Evolutionary conservation across 345 rosid genomes (phyloP).

Genomic region (Brassica juncea): DNA sequence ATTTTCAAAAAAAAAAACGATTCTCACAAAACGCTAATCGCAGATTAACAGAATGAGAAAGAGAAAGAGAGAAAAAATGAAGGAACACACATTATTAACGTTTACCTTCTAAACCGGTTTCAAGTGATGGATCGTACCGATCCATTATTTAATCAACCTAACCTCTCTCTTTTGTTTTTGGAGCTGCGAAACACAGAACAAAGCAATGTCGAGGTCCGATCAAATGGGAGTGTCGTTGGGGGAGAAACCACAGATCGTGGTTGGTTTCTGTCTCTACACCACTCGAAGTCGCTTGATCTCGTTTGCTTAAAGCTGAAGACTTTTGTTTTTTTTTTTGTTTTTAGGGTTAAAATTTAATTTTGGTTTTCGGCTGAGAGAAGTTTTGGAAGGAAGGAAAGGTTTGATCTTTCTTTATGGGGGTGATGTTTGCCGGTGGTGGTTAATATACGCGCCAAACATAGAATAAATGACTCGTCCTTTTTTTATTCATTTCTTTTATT

Average conservation of each 20-base stretch:
- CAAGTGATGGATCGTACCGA: constrained; percentile 75
- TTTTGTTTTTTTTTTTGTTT: not conserved
- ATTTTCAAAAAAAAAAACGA: constrained; percentile 8
- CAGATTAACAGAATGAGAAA: not conserved
- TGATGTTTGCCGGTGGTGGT: constrained; percentile 40
- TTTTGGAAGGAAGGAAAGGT: constrained; percentile 32
- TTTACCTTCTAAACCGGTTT: constrained; percentile 71
- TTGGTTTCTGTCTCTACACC: constrained; percentile 28
- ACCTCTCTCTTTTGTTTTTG: not conserved
- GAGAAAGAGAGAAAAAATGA: constrained; percentile 29
- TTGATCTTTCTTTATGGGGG: constrained; percentile 45
- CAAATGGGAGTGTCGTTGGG: not conserved
- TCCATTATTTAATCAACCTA: constrained; percentile 44
- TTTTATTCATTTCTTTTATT: not conserved
- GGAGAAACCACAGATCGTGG: constrained; percentile 26
- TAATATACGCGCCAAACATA: constrained; percentile 69
- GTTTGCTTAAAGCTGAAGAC: constrained; percentile 11
- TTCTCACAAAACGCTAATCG: constrained; percentile 19
- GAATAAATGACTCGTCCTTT: constrained; percentile 34
- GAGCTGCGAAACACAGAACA: constrained; percentile 19
- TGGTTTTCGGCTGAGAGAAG: not conserved
- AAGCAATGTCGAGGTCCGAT: not conserved
- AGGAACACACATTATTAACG: constrained; percentile 3
- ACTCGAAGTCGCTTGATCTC: constrained; percentile 42
- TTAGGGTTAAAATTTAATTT: not conserved